Conservation (phyloP, 805 yeast genomes). For the Kluyveromyces wickerhamii region DNA sequence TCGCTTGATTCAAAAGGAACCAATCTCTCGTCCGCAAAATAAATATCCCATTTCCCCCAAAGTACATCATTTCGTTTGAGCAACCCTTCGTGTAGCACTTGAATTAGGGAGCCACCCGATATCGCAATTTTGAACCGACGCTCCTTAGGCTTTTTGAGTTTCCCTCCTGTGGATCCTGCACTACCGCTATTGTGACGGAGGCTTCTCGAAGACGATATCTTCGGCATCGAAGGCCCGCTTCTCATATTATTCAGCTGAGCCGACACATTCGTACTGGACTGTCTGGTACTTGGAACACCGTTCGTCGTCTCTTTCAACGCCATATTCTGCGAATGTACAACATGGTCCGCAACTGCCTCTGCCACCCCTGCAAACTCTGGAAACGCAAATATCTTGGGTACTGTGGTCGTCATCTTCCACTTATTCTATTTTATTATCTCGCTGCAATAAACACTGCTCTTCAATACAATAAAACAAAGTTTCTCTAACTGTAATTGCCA, state of each 20-base stretch:
- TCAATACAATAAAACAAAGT: too few species aligned
- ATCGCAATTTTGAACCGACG: slow-evolving; percentile 82
- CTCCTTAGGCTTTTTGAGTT: slow-evolving; percentile 47
- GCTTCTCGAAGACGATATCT: slow-evolving; percentile 7
- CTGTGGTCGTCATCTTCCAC: slow-evolving; percentile 92
- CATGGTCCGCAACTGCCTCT: slow-evolving; percentile 94
- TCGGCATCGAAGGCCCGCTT: slow-evolving; percentile 5
- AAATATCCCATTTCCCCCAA: slow-evolving; percentile 94
- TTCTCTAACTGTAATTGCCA: too few species aligned
- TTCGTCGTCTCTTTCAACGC: slow-evolving; percentile 20
- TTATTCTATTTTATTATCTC: too few species aligned
- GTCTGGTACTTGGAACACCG: slow-evolving; percentile 1
- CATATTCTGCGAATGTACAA: slow-evolving; percentile 76
- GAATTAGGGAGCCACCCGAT: slow-evolving; percentile 87
- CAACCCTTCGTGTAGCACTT: slow-evolving; percentile 81
- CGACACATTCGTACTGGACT: slow-evolving; percentile 9
- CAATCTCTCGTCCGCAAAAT: slow-evolving; percentile 92
- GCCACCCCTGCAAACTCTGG: slow-evolving; percentile 88
- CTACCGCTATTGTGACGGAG: slow-evolving; percentile 6
- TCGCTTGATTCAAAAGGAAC: slow-evolving; percentile 80
- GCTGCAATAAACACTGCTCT: too few species aligned
- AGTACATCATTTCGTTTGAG: slow-evolving; percentile 65
- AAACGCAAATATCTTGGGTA: slow-evolving; percentile 88
- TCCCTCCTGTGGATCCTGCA: slow-evolving; percentile 17
- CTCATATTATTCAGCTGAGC: slow-evolving; percentile 9